A percentile compares a stretch with the other conserved stretches of the same genome.
Conservation (phyloP, 1,284 basidiomycete species). For the Tylopilus sp. region DNA sequence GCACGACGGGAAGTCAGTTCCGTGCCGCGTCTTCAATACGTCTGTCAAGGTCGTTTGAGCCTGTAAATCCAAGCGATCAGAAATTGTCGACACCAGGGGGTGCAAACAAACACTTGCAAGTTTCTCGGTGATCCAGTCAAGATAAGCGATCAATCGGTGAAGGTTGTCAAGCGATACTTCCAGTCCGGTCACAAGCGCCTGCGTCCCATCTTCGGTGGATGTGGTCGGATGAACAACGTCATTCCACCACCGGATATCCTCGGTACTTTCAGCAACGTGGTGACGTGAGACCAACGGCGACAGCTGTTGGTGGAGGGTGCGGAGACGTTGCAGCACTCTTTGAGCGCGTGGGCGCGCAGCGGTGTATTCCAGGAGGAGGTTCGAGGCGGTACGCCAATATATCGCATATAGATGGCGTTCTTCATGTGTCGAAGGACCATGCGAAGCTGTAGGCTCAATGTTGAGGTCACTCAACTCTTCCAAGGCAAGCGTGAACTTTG, state of each 20-base stretch:
- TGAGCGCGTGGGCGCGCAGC: conserved; percentile 25
- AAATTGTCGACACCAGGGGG: neutral
- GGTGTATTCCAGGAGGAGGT: conserved; percentile 35
- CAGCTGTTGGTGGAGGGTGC: conserved; percentile 15
- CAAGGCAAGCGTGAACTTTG: conserved; percentile 28
- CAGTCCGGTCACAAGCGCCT: conserved; percentile 19
- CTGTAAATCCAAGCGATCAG: conserved; percentile 16
- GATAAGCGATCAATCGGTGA: conserved; percentile 23
- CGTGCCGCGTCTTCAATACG: conserved; percentile 4
- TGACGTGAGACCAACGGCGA: neutral
- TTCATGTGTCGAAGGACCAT: neutral
- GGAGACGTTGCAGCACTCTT: conserved; percentile 17
- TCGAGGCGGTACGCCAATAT: conserved; percentile 31
- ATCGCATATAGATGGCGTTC: conserved; percentile 22
- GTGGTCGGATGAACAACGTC: neutral
- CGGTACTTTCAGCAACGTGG: neutral
- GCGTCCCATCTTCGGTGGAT: conserved; percentile 10
- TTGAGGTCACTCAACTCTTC: conserved; percentile 28
- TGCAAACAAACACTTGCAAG: conserved; percentile 16
- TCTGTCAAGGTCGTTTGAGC: conserved; percentile 20
- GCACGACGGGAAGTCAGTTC: conserved; percentile 17
- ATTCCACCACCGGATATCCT: conserved; percentile 12
- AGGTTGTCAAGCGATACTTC: conserved; percentile 23
- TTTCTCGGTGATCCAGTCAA: conserved; percentile 31
- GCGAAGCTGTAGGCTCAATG: conserved; percentile 2